Percentiles rank a stretch among this genome's conserved stretches.
phyloP scores from a whole-genome alignment of 129 eudicot genomes.

The Mikania micrantha region DNA sequence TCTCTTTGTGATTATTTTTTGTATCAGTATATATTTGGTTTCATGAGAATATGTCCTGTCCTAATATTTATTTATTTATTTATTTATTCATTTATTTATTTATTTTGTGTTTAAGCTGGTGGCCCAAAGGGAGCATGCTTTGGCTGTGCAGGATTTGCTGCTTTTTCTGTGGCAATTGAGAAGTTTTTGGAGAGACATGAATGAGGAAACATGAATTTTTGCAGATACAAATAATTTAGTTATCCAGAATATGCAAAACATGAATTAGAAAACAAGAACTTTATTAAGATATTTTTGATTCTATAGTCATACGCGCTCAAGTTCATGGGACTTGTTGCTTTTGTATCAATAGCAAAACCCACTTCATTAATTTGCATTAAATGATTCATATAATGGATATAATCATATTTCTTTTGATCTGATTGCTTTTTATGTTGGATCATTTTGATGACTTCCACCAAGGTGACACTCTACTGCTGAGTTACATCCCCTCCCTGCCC shows the following conservation, averaged over 20 bases:
- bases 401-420: neutral
- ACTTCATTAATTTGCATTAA: neutral
- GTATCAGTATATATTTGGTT: neutral
- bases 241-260: slow-evolving; percentile 6
- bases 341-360: slow-evolving; percentile 18
- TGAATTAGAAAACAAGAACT: no score
- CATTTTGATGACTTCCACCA: no score
- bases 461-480: no score
- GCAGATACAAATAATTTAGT: slow-evolving; percentile 18
- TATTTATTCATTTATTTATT: no score
- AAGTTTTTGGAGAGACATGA: slow-evolving; percentile 73
- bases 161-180: slow-evolving; percentile 89
- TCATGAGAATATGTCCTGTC: neutral
- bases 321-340: slow-evolving; percentile 15
- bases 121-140: slow-evolving; percentile 89
- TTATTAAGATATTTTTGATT: neutral
- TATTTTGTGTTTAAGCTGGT: slow-evolving; percentile 10
- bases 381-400: slow-evolving; percentile 6
- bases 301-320: slow-evolving; percentile 2
- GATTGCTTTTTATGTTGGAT: neutral
- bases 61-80: no score
- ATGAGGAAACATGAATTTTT: slow-evolving; percentile 27
- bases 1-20: neutral
- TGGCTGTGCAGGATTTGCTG: slow-evolving; percentile 96
- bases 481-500: no score